Conservation (phyloP, 2,329 filamentous ascomycete species). For the Coniochaeta prunicola region DNA sequence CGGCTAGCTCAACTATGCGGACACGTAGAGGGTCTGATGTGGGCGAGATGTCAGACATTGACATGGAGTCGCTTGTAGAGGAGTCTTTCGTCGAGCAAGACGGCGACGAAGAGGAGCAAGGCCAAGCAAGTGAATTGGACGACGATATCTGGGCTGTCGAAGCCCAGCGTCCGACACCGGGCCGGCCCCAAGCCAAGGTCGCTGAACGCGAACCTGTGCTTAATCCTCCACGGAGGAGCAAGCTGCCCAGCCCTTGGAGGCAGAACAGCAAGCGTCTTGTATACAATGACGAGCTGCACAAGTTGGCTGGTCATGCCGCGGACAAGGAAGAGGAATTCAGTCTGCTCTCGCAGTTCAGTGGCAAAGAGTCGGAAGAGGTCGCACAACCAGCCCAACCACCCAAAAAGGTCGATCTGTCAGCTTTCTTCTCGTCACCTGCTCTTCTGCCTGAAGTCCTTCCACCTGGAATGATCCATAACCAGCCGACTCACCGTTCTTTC, state of each 20-base stretch:
- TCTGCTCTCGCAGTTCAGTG: slow-evolving; percentile 27
- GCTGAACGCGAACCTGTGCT: slow-evolving; percentile 6
- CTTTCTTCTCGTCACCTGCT: slow-evolving; percentile 52
- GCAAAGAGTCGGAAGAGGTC: slow-evolving; percentile 1
- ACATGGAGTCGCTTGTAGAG: slow-evolving; percentile 1
- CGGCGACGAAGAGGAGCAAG: slow-evolving; percentile 5
- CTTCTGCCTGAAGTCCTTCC: slow-evolving; percentile 23
- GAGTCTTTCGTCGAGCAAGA: not conserved
- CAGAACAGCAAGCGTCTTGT: slow-evolving; percentile 21
- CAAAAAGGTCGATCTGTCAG: slow-evolving; percentile 38
- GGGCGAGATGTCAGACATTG: slow-evolving; percentile 3
- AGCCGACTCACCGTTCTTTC: not conserved
- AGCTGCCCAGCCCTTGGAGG: slow-evolving; percentile 29
- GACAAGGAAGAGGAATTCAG: slow-evolving; percentile 34
- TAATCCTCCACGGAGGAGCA: slow-evolving; percentile 20
- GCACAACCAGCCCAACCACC: slow-evolving; percentile 16
- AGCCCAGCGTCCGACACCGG: slow-evolving; percentile 39
- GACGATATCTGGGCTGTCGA: slow-evolving; percentile 53
- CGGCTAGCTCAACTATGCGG: slow-evolving; percentile 5
- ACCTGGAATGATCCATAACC: slow-evolving; percentile 8
- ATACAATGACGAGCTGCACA: slow-evolving; percentile 22
- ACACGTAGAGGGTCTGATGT: slow-evolving; percentile 5
- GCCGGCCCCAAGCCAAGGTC: slow-evolving; percentile 12
- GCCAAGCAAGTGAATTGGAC: slow-evolving; percentile 16
- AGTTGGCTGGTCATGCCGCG: slow-evolving; percentile 10